A percentile compares a stretch with the other conserved stretches of the same genome.
Evolutionary conservation across 306 rosid species (phyloP).

Genomic region (Vigna unguiculata): DNA sequence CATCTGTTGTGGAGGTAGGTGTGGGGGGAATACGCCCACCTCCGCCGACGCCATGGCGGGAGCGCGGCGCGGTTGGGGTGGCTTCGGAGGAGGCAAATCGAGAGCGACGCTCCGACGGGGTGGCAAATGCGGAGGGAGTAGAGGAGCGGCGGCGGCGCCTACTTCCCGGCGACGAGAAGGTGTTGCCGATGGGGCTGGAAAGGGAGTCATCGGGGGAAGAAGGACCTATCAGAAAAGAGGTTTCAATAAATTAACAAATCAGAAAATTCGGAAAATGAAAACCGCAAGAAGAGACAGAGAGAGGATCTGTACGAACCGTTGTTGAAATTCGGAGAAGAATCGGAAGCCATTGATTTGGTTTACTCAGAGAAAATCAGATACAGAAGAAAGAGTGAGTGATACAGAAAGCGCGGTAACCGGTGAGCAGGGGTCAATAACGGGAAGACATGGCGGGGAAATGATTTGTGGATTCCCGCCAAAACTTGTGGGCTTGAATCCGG

Average conservation of each 20-base stretch:
- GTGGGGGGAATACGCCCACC: constrained; percentile 54
- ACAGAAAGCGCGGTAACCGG: neutral
- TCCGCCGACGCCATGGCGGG: constrained; percentile 44
- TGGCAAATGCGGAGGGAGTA: constrained; percentile 65
- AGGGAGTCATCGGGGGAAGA: constrained; percentile 85
- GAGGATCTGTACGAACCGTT: constrained; percentile 52
- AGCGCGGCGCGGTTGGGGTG: constrained; percentile 62
- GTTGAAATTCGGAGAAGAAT: constrained; percentile 66
- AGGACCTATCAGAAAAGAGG: constrained; percentile 56
- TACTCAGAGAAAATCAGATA: neutral
- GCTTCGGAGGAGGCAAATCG: constrained; percentile 76
- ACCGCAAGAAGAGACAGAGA: neutral
- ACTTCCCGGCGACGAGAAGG: constrained; percentile 69
- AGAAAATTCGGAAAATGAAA: neutral
- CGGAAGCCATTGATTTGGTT: constrained; percentile 73
- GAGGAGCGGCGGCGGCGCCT: constrained; percentile 64
- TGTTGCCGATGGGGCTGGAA: constrained; percentile 89
- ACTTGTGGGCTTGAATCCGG: constrained; percentile 24
- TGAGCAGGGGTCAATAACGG: constrained; percentile 1
- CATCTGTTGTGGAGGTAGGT: constrained; percentile 81
- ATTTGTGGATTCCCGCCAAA: constrained; percentile 60
- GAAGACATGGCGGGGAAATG: constrained; percentile 57
- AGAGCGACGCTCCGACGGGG: constrained; percentile 67
- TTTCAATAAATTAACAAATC: constrained; percentile 6
- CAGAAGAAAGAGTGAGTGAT: neutral